Conservation (phyloP, 169 alveolate genomes). For the Plasmodium knowlesi region DNA sequence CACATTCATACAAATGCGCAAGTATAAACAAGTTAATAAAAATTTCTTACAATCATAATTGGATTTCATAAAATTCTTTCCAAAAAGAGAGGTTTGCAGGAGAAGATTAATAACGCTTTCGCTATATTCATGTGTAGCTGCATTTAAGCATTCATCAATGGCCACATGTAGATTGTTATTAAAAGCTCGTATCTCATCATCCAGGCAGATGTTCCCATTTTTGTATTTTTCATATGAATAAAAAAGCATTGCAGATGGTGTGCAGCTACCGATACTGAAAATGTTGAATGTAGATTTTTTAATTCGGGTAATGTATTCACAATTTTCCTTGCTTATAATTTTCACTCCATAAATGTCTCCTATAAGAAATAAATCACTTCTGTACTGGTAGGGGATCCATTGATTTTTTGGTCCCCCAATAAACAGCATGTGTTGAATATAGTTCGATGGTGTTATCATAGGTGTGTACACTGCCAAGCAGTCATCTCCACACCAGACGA, state of each 20-base stretch:
- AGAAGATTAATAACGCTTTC: slow-evolving; percentile 75
- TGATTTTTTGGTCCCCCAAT: slow-evolving; percentile 84
- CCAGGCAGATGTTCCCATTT: slow-evolving; percentile 84
- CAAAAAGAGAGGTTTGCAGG: slow-evolving; percentile 79
- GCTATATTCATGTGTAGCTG: slow-evolving; percentile 82
- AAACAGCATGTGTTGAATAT: slow-evolving; percentile 75
- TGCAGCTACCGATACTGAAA: slow-evolving; percentile 84
- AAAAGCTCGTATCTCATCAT: slow-evolving; percentile 85
- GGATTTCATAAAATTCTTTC: slow-evolving; percentile 71
- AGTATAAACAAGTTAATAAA: slow-evolving; percentile 21
- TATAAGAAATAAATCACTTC: slow-evolving; percentile 70
- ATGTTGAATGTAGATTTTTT: slow-evolving; percentile 78
- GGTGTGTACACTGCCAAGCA: slow-evolving; percentile 80
- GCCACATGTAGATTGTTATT: slow-evolving; percentile 83
- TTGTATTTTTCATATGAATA: slow-evolving; percentile 83
- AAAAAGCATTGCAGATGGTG: slow-evolving; percentile 86
- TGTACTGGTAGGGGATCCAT: slow-evolving; percentile 83
- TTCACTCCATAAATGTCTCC: slow-evolving; percentile 83
- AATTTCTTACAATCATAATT: slow-evolving; percentile 45
- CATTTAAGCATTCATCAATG: slow-evolving; percentile 81
- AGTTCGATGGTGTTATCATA: slow-evolving; percentile 75
- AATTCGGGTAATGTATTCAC: slow-evolving; percentile 80
- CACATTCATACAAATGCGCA: slow-evolving; percentile 74
- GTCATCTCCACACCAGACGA: slow-evolving; percentile 87
- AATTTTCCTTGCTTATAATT: slow-evolving; percentile 75